A percentile compares a stretch with the other conserved stretches of the same genome.
Conservation (phyloP, 1,139 yeast genomes). For the Martiniozyma asiatica region DNA sequence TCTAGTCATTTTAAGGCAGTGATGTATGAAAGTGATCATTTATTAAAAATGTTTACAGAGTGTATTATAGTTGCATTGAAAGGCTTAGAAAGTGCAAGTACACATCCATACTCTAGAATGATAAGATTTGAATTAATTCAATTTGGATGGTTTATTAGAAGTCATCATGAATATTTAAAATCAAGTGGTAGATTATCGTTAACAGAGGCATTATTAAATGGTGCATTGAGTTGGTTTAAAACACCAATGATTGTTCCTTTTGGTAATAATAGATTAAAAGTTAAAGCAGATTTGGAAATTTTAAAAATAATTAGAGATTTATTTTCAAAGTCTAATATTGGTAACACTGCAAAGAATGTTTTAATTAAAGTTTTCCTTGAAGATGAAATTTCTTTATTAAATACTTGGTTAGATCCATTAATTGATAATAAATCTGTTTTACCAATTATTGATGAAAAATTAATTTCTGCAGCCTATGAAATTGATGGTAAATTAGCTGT, state of each 20-base stretch:
- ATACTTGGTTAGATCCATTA: conserved; percentile 73
- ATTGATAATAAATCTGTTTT: conserved; percentile 25
- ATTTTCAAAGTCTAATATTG: too few relatives aligned
- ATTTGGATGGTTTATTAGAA: conserved; percentile 56
- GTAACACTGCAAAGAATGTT: conserved; percentile 10
- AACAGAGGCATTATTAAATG: conserved; percentile 41
- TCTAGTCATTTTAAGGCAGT: conserved; percentile 79
- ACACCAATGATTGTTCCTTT: conserved; percentile 59
- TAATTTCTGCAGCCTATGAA: conserved; percentile 43
- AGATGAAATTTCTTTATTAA: conserved; percentile 61
- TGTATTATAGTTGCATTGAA: conserved; percentile 48
- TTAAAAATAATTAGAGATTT: conserved; percentile 40
- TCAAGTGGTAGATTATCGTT: conserved; percentile 35
- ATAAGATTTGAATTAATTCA: conserved; percentile 63
- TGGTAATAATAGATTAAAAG: conserved; percentile 69
- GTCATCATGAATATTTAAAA: conserved; percentile 32
- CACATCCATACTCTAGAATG: conserved; percentile 72
- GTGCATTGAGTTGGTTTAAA: conserved; percentile 71
- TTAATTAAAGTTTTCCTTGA: conserved; percentile 33
- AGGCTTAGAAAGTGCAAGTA: conserved; percentile 47
- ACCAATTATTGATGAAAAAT: conserved; percentile 27
- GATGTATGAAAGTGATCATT: conserved; percentile 58
- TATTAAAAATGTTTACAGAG: conserved; percentile 58
- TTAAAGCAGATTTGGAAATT: conserved; percentile 55
- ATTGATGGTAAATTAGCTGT: conserved; percentile 68